phyloP scores from a whole-genome alignment of 257 asterid genomes.

The Nicotiana paniculata region DNA sequence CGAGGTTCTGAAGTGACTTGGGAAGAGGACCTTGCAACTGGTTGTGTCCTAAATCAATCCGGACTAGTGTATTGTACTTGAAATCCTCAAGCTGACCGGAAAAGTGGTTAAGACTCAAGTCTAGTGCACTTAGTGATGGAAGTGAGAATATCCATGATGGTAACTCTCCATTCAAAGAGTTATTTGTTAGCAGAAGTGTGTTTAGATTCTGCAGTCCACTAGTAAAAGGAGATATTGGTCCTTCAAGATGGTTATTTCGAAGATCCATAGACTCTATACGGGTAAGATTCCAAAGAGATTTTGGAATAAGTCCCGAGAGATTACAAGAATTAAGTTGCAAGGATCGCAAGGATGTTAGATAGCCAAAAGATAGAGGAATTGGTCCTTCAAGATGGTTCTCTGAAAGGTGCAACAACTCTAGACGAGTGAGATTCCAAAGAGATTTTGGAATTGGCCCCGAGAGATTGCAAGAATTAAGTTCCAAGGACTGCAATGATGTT shows the following conservation, averaged over 20 bases:
- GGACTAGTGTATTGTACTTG: neutral
- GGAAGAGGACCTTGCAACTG: slow-evolving; percentile 19
- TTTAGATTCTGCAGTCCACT: slow-evolving; percentile 6
- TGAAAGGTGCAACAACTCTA: too few relatives aligned
- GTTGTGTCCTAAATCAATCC: neutral
- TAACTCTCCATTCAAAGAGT: slow-evolving; percentile 8
- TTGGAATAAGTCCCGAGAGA: neutral
- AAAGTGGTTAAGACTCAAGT: slow-evolving; percentile 6
- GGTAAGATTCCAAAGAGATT: slow-evolving; percentile 16
- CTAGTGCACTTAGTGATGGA: slow-evolving; percentile 4
- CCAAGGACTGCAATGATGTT: neutral
- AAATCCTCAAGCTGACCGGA: slow-evolving; percentile 20
- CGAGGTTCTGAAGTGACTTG: slow-evolving; percentile 17
- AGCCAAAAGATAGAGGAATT: slow-evolving; percentile 13
- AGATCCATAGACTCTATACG: neutral
- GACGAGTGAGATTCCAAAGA: too few relatives aligned
- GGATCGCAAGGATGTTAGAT: too few relatives aligned
- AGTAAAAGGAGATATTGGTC: slow-evolving; percentile 7
- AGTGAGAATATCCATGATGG: slow-evolving; percentile 17
- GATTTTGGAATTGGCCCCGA: too few relatives aligned
- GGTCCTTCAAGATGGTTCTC: neutral
- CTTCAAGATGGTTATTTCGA: neutral
- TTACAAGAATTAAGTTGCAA: too few relatives aligned
- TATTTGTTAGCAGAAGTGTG: neutral
- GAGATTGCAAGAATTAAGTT: slow-evolving; percentile 5